A percentile compares a stretch with the other conserved stretches of the same genome.
Evolutionary conservation across 2,329 filamentous ascomycete species (phyloP).

Genomic region (Claviceps capensis): DNA sequence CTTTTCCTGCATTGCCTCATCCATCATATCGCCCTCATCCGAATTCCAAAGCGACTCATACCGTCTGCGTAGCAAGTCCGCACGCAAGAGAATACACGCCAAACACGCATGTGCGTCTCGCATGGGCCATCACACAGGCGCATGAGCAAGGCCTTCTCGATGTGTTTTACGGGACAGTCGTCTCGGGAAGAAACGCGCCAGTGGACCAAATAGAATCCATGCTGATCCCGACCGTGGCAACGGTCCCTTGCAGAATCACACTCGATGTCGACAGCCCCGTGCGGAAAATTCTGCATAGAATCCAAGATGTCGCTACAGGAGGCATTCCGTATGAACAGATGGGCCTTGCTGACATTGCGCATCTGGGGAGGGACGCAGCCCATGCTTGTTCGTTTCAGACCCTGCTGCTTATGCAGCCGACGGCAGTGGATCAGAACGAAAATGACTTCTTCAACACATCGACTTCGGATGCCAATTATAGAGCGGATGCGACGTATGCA

Average conservation of each 20-base stretch:
- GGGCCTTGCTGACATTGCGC: neutral
- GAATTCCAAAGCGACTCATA: neutral
- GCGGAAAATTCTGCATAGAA: neutral
- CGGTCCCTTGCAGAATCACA: neutral
- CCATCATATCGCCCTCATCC: neutral
- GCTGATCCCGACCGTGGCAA: neutral
- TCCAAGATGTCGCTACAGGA: neutral
- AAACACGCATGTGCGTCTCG: neutral
- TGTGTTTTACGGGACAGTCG: neutral
- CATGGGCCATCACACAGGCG: neutral
- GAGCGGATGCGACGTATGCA: neutral
- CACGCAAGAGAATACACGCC: neutral
- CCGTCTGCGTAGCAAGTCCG: neutral
- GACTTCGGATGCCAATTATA: neutral
- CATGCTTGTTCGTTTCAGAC: neutral
- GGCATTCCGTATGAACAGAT: slow-evolving; percentile 1
- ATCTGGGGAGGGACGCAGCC: neutral
- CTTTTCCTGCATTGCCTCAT: neutral
- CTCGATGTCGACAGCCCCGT: neutral
- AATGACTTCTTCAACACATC: neutral
- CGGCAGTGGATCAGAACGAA: neutral
- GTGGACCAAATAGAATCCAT: neutral
- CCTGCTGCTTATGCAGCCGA: neutral
- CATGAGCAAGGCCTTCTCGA: neutral
- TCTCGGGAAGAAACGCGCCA: neutral